Evolutionary conservation across 75 land plant species (phyloP), one percentile per base, ranked within the genome.

Genomic region (Selaginella tamariscina): DNA sequence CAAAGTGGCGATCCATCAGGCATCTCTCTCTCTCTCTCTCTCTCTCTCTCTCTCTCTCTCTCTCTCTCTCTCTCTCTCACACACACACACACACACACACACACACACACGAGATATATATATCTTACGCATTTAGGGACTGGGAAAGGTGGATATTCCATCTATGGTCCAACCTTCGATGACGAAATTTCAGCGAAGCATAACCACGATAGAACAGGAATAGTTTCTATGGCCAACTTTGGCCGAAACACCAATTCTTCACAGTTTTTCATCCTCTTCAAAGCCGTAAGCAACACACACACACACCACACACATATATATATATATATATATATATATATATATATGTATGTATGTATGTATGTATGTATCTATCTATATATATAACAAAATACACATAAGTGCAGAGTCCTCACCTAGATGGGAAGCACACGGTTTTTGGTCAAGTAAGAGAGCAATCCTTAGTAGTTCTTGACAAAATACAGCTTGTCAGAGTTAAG

Each of bases 1-100:
- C 79, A 77, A 64, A 54, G 56, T 68, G 79, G 79, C 18, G 79
- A 77, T 73, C 79, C 79, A 29, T 74, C 75, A 77, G 77, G 77
- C 69, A 30, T n/a, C n/a, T n/a, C n/a, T n/a, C n/a, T n/a, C n/a
- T n/a, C n/a, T n/a, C n/a, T n/a, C n/a, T n/a, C n/a, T n/a, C n/a
- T n/a, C n/a, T n/a, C n/a, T n/a, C 62, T 59, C 62, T 59, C 62
- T 59, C 62, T 59, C 62, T 59, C 62, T 59, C 62, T 59, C 62
- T 59, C 62, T 59, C 62, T 59, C 62, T 59, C 62, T 59, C 62
- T 59, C 62, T 59, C 62, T 59, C 62, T 59, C 62, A 59, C 21
- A 59, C 21, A 59, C 21, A 59, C 62, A 64, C 27, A 64, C 65
- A 64, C 27, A 64, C 65, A 64, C 27, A 64, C 65, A 64, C 27